phyloP scores from a whole-genome alignment of 345 rosid genomes.

The Eucalyptus virginea region DNA sequence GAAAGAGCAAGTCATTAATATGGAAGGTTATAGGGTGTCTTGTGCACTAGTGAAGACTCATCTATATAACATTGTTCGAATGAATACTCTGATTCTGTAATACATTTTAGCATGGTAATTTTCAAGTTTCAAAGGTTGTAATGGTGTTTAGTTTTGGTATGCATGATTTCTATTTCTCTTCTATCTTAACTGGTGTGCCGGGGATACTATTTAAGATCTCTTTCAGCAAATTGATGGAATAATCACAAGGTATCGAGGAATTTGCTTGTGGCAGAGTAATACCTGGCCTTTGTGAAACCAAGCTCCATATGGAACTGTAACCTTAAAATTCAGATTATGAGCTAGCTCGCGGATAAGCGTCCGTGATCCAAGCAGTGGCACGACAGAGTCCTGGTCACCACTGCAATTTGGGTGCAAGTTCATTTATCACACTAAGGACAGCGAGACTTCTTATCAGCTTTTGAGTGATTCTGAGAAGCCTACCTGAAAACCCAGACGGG shows the following conservation, averaged over 20 bases:
- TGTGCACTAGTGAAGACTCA: background rate
- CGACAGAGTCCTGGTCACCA: slow-evolving; percentile 87
- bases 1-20: background rate
- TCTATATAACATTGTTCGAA: background rate
- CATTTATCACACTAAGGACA: background rate
- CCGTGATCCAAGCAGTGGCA: slow-evolving; percentile 72
- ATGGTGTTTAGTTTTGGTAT: background rate
- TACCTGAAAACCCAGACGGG: slow-evolving; percentile 89
- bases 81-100: background rate
- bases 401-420: slow-evolving; percentile 11
- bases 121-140: background rate
- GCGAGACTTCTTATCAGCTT: background rate
- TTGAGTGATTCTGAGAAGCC: background rate
- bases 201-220: background rate
- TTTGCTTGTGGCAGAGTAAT: background rate
- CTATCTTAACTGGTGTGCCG: background rate
- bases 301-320: slow-evolving; percentile 61
- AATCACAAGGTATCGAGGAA: background rate
- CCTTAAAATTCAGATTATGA: slow-evolving; percentile 39
- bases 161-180: background rate
- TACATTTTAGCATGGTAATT: background rate
- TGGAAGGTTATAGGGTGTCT: background rate
- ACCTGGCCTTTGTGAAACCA: slow-evolving; percentile 99
- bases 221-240: background rate
- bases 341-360: slow-evolving; percentile 75